Percentiles rank a stretch among this genome's conserved stretches.
phyloP scores from a whole-genome alignment of 2,329 filamentous ascomycete genomes.

The Sclerotinia glacialis region DNA sequence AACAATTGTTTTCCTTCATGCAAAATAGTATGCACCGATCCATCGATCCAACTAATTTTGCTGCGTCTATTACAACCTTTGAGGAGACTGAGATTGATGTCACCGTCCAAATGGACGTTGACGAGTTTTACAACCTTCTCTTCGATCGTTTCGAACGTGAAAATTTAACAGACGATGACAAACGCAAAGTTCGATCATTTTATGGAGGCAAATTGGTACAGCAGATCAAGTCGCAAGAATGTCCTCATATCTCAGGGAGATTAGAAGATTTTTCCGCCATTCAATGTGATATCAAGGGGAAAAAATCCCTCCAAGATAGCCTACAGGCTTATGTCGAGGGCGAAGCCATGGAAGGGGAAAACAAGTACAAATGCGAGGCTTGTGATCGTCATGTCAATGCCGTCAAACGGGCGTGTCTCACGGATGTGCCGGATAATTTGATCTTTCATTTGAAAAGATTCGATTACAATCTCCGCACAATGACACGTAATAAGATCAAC shows the following conservation, averaged over 20 bases:
- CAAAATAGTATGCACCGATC: constrained; percentile 75
- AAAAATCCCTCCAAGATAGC: constrained; percentile 78
- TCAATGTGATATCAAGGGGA: constrained; percentile 94
- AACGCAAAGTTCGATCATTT: constrained; percentile 72
- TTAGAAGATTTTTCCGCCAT: constrained; percentile 91
- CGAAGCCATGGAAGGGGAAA: constrained; percentile 96
- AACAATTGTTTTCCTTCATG: constrained; percentile 79
- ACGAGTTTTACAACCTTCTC: constrained; percentile 93
- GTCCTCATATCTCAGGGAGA: constrained; percentile 86
- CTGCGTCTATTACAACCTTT: constrained; percentile 75
- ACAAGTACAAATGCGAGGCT: constrained; percentile 95
- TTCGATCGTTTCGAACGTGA: constrained; percentile 90
- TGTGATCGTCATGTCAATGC: constrained; percentile 89
- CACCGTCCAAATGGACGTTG: constrained; percentile 92
- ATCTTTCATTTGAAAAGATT: constrained; percentile 94
- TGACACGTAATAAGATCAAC: constrained; percentile 89
- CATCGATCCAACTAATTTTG: constrained; percentile 70
- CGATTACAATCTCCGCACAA: constrained; percentile 72
- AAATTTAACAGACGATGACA: constrained; percentile 64
- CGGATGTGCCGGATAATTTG: constrained; percentile 87
- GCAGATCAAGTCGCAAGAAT: constrained; percentile 94
- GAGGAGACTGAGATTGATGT: constrained; percentile 83
- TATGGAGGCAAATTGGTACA: constrained; percentile 91
- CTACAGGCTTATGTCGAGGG: constrained; percentile 93
- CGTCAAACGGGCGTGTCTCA: constrained; percentile 87